Percentiles rank a stretch among this genome's conserved stretches.
phyloP scores from a whole-genome alignment of 1,284 basidiomycete genomes.

The Boletus semigastroideus region DNA sequence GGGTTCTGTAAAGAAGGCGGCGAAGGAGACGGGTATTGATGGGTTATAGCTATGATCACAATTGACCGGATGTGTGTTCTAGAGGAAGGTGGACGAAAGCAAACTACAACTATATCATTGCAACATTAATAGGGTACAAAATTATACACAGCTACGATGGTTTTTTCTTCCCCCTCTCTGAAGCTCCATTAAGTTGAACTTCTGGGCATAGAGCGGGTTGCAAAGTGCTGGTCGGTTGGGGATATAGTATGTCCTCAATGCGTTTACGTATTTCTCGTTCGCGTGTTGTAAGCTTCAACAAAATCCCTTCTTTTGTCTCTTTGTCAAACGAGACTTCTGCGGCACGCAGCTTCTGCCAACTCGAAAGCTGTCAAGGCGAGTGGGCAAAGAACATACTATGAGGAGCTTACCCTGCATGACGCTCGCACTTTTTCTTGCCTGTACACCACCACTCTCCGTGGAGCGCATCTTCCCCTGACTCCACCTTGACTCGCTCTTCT shows the following conservation, averaged over 20 bases:
- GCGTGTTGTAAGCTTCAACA: slow-evolving; percentile 60
- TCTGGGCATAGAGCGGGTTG: slow-evolving; percentile 40
- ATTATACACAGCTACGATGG: slow-evolving; percentile 38
- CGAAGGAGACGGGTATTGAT: slow-evolving; percentile 86
- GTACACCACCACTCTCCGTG: slow-evolving; percentile 72
- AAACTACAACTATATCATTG: slow-evolving; percentile 7
- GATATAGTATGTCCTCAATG: slow-evolving; percentile 67
- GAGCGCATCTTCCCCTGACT: slow-evolving; percentile 26
- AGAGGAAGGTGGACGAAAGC: slow-evolving; percentile 10
- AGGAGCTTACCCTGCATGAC: slow-evolving; percentile 66
- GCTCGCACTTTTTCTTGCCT: slow-evolving; percentile 70
- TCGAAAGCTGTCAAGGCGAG: slow-evolving; percentile 28
- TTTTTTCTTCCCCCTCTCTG: slow-evolving; percentile 64
- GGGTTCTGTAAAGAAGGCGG: slow-evolving; percentile 89
- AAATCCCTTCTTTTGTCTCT: slow-evolving; percentile 61
- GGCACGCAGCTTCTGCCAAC: slow-evolving; percentile 76
- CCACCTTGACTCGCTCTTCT: slow-evolving; percentile 37
- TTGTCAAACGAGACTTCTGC: slow-evolving; percentile 72
- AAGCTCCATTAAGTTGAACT: slow-evolving; percentile 43
- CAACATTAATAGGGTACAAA: slow-evolving; percentile 25
- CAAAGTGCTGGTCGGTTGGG: slow-evolving; percentile 38
- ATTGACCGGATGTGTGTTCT: slow-evolving; percentile 21
- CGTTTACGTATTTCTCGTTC: slow-evolving; percentile 73
- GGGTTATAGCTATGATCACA: slow-evolving; percentile 11
- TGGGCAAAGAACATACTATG: slow-evolving; percentile 5